phyloP scores from a whole-genome alignment of 306 rosid species.

The Quercus suber region DNA sequence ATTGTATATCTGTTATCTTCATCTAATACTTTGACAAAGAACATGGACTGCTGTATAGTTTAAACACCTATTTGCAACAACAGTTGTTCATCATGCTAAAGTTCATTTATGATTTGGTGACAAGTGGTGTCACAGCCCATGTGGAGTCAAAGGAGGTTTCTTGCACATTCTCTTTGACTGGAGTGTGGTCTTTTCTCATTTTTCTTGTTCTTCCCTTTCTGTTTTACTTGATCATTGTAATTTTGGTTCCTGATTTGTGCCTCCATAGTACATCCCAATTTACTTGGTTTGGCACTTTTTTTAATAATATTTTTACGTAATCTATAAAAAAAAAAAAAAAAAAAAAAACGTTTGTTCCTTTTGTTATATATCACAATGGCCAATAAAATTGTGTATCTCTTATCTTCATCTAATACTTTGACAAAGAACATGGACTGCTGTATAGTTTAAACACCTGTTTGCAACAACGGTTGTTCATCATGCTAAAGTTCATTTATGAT shows the following conservation, averaged over 20 bases:
- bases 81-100: not conserved
- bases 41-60: not conserved
- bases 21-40: not conserved
- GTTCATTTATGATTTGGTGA: not conserved
- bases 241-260: no score
- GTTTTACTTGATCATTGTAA: no score
- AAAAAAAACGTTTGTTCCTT: not conserved
- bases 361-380: not conserved
- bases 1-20: not conserved
- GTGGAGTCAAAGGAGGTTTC: no score
- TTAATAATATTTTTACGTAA: no score
- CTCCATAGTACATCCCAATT: no score
- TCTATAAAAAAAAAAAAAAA: no score
- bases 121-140: not conserved
- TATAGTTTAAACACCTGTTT: not conserved
- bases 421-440: not conserved
- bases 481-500: not conserved
- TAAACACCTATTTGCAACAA: not conserved
- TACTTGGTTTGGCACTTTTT: no score
- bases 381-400: not conserved
- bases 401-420: not conserved
- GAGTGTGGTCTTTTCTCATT: no score
- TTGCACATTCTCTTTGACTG: no score
- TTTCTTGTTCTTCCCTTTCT: no score
- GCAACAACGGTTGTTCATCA: not conserved